Base-by-base conservation (phyloP, 2,329 filamentous ascomycete genomes). In the Colletotrichum abscissum region DNA sequence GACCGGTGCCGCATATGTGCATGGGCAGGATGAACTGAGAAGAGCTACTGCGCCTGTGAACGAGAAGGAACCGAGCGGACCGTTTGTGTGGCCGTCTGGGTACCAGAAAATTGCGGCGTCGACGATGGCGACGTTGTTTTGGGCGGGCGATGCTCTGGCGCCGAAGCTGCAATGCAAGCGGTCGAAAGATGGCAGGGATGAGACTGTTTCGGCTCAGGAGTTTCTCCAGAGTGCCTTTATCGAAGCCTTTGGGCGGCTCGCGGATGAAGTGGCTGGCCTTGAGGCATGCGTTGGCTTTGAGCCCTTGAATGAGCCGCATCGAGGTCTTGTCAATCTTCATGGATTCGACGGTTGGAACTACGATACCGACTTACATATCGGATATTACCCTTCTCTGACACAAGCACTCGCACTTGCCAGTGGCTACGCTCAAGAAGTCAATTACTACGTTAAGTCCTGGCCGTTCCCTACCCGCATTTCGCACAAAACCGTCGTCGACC, bases 291-390 rank as follows among this genome's bases (percentile, higher is more conserved):
- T 85, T 12, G 83, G 83, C 1, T 84, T 84, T 57, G 83, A 85
- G 69, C 81, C 82, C 8, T 82, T 85, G 78, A 85, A 85, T 54
- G 83, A 85, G 74, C 83, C 83, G 2, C 82, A 84, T 69, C 82
- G 84, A 1, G 83, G 83, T 5, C 80, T 84, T 26, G 79, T 85
- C 38, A 83, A 83, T 52, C 78, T 85, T 4, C 81, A 82, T 35
- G 79, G 79, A 38, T 82, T 85, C 14, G 78, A 84, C 35, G 77
- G 77, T 26, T 85, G 83, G 80, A 83, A 85, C 73, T 84, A 85
- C 69, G 83, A 84, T 7, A 84, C 84, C 1, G 84, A 85, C 69
- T 73, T 85, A 9, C 83, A 85, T 71, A 82, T 85, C 38, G 83
- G 84, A 3, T 78, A 83, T 57, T 84, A 82, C 69, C 83, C 83